Evolutionary conservation across 768 basidiomycete genomes (phyloP).

Genomic region (Hirschioporus abietinus): DNA sequence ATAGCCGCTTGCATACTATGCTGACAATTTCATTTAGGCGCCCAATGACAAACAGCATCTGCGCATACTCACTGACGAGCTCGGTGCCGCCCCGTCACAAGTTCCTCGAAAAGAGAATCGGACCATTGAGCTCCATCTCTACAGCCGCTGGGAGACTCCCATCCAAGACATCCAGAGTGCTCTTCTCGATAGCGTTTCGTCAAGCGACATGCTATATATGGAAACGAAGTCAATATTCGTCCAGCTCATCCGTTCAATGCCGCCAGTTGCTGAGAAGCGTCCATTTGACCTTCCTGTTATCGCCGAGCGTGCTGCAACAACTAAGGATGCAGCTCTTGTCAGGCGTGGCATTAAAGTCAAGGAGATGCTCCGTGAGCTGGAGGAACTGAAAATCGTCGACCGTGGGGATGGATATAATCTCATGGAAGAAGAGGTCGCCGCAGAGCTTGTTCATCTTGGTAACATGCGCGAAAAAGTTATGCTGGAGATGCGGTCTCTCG

Average conservation of each 20-base stretch:
- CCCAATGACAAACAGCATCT: constrained; percentile 98
- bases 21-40: constrained; percentile 46
- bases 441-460: constrained; percentile 93
- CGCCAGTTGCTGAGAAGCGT: constrained; percentile 72
- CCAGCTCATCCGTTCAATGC: constrained; percentile 92
- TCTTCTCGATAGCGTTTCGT: constrained; percentile 94
- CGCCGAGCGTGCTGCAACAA: constrained; percentile 93
- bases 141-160: constrained; percentile 98
- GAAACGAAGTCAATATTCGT: constrained; percentile 99
- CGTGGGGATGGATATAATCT: constrained; percentile 78
- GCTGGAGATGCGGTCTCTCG: constrained; percentile 85
- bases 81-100: constrained; percentile 88
- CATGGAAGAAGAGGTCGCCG: constrained; percentile 96
- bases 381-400: constrained; percentile 85
- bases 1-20: constrained; percentile 1
- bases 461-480: constrained; percentile 95
- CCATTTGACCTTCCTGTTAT: constrained; percentile 87
- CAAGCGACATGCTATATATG: constrained; percentile 99
- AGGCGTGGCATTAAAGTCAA: constrained; percentile 99
- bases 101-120: constrained; percentile 98
- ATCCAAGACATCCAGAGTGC: constrained; percentile 97
- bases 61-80: constrained; percentile 93
- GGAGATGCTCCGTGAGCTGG: constrained; percentile 96
- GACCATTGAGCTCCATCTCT: constrained; percentile 85
- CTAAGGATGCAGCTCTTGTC: constrained; percentile 93